phyloP scores from a whole-genome alignment of 192 early-diverging fungal genomes.

The Anaeromyces robustus region DNA sequence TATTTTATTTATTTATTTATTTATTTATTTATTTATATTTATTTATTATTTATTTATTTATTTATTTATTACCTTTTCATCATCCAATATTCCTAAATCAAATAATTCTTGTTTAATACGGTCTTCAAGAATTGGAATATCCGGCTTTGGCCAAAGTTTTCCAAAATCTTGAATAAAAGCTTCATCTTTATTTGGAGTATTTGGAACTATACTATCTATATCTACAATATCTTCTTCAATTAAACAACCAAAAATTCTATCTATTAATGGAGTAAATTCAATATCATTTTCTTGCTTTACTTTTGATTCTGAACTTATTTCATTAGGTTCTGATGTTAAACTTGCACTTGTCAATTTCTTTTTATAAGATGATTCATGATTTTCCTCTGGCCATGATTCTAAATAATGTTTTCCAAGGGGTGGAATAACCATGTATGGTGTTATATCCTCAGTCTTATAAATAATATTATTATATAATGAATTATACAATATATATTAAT shows the following conservation, averaged over 20 bases:
- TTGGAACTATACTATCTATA: neutral
- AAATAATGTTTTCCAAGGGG: slow-evolving; percentile 60
- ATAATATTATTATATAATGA: neutral
- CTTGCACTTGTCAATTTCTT: slow-evolving; percentile 29
- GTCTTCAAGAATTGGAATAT: slow-evolving; percentile 31
- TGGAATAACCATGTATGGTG: slow-evolving; percentile 56
- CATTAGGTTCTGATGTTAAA: slow-evolving; percentile 6
- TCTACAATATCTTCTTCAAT: neutral
- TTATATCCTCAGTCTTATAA: slow-evolving; percentile 37
- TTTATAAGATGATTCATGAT: slow-evolving; percentile 51
- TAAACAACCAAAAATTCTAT: neutral
- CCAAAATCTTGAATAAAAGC: neutral
- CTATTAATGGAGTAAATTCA: neutral
- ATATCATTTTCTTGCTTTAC: neutral
- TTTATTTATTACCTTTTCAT: slow-evolving; percentile 42
- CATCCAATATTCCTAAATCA: slow-evolving; percentile 65
- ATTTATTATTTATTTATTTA: too few relatives aligned
- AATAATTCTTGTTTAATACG: slow-evolving; percentile 64
- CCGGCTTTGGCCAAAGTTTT: neutral
- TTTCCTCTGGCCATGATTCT: slow-evolving; percentile 38
- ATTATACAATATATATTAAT: neutral
- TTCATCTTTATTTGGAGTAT: neutral
- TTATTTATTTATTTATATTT: too few relatives aligned
- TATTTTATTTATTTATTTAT: too few relatives aligned
- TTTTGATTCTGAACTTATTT: slow-evolving; percentile 1